Evolutionary conservation across 139 green algal species (phyloP), one percentile per base, ranked within the genome.

Genomic region (Picochlorum sp.): DNA sequence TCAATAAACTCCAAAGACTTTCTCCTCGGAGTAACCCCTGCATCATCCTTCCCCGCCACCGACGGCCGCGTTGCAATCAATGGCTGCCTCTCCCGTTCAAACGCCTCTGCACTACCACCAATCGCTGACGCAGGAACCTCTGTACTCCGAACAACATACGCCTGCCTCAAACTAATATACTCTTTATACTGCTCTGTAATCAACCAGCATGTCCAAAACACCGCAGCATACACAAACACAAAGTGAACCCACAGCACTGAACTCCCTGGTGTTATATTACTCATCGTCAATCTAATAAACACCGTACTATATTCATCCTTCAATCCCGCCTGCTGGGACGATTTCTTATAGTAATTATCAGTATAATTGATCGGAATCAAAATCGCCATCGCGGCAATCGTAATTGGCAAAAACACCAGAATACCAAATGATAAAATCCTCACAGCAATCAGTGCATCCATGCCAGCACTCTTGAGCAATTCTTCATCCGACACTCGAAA

Each of bases 401-500:
- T 78, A 30, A 84, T 55, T 37, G 78, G 78, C 16, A 76, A 21
- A 13, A 84, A 66, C 14, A 84, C 57, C 51, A 71, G 62, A 23
- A 78, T 38, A 3, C 71, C 71, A 70, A 78, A 78, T 52, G 59
- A 51, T 47, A 78, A 52, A 55, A 72, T 67, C 21, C 70, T 62
- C 8, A 72, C 45, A 47, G 64, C 45, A 47, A 58, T 37, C 47
- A 84, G 52, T 15, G 78, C 72, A 55, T 84, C 78, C 49, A 84
- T 62, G 28, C 78, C 78, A 24, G 75, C 71, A 26, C 55, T 79
- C 37, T 60, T 61, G 30, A 84, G 61, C 49, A 84, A 20, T 18
- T 83, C 61, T 49, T 80, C 65, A 32, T 84, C 78, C 5, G 45
- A 66, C 14, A 75, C 72, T 0, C 15, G 65, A 55, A 84, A 80